A percentile compares a stretch with the other conserved stretches of the same genome.
Evolutionary conservation across 768 basidiomycete genomes (phyloP).

Genomic region (Rhizopogon vesiculosus): DNA sequence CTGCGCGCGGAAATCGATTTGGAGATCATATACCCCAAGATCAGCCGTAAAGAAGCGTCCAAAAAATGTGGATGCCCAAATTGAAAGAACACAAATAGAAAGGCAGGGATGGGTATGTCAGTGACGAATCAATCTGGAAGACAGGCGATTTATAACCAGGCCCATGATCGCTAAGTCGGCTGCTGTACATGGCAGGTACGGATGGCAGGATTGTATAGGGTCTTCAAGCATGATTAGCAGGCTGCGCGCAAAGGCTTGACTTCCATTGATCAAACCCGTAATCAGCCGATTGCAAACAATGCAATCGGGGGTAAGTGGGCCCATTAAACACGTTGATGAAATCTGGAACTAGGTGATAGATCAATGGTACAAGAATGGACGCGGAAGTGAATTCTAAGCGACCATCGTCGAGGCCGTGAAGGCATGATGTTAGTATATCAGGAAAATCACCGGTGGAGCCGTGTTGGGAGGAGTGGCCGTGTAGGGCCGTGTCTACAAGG

Average conservation of each 20-base stretch:
- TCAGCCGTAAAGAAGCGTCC: slow-evolving; percentile 14
- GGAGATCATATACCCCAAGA: slow-evolving; percentile 27
- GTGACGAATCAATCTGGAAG: slow-evolving; percentile 17
- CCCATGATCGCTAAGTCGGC: slow-evolving; percentile 12
- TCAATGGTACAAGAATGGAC: slow-evolving; percentile 20
- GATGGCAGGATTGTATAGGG: slow-evolving; percentile 15
- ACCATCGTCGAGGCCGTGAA: slow-evolving; percentile 6
- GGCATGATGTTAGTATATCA: slow-evolving; percentile 21
- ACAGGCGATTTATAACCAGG: slow-evolving; percentile 27
- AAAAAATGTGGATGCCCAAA: slow-evolving; percentile 7
- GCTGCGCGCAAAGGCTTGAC: slow-evolving; percentile 13
- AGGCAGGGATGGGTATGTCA: slow-evolving; percentile 25
- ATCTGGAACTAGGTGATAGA: slow-evolving; percentile 10
- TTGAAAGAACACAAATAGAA: slow-evolving; percentile 7
- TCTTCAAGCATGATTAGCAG: slow-evolving; percentile 23
- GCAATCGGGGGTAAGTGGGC: slow-evolving; percentile 20
- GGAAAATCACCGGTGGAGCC: slow-evolving; percentile 25
- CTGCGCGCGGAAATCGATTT: slow-evolving; percentile 16
- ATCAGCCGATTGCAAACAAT: slow-evolving; percentile 19
- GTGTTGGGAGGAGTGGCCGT: neutral
- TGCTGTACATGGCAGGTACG: slow-evolving; percentile 21
- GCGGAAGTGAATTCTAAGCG: slow-evolving; percentile 11
- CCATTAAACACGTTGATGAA: slow-evolving; percentile 30
- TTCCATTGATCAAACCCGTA: slow-evolving; percentile 31
- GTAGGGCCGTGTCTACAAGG: slow-evolving; percentile 21